Conservation (phyloP, 1,284 basidiomycete species). For the Lentinus polychrous region DNA sequence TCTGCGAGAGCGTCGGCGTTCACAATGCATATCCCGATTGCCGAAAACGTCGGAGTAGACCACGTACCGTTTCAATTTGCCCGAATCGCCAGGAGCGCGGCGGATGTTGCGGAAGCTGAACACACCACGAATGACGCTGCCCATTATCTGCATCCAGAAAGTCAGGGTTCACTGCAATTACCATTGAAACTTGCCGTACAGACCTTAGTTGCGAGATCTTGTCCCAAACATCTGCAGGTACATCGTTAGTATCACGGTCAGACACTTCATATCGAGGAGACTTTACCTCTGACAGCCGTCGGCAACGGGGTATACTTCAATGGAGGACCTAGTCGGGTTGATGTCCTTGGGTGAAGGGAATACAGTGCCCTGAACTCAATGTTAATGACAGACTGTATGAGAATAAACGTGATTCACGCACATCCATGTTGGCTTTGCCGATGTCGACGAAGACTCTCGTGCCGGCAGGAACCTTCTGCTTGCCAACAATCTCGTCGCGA, state of each 20-base stretch:
- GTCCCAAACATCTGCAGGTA: constrained; percentile 41
- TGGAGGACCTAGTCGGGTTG: constrained; percentile 36
- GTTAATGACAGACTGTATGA: constrained; percentile 1
- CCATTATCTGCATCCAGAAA: constrained; percentile 29
- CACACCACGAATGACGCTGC: constrained; percentile 40
- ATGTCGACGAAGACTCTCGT: constrained; percentile 58
- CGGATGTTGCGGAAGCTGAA: constrained; percentile 42
- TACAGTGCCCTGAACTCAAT: constrained; percentile 17
- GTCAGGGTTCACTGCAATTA: constrained; percentile 10
- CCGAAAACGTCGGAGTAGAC: not conserved
- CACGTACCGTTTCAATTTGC: constrained; percentile 39
- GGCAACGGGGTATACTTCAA: constrained; percentile 42
- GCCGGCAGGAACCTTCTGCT: constrained; percentile 34
- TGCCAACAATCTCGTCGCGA: constrained; percentile 36
- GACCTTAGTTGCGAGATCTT: constrained; percentile 48
- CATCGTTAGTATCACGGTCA: not conserved
- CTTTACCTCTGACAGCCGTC: constrained; percentile 48
- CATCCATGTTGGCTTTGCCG: constrained; percentile 46
- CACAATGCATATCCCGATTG: not conserved
- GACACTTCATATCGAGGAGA: not conserved
- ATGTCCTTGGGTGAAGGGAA: constrained; percentile 39
- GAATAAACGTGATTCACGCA: constrained; percentile 26
- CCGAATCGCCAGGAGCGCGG: constrained; percentile 48
- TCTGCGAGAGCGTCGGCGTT: constrained; percentile 5
- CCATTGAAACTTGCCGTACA: constrained; percentile 7